Evolutionary conservation across 768 basidiomycete species (phyloP), one percentile per base, ranked within the genome.

Genomic region (Calocera viscosa): DNA sequence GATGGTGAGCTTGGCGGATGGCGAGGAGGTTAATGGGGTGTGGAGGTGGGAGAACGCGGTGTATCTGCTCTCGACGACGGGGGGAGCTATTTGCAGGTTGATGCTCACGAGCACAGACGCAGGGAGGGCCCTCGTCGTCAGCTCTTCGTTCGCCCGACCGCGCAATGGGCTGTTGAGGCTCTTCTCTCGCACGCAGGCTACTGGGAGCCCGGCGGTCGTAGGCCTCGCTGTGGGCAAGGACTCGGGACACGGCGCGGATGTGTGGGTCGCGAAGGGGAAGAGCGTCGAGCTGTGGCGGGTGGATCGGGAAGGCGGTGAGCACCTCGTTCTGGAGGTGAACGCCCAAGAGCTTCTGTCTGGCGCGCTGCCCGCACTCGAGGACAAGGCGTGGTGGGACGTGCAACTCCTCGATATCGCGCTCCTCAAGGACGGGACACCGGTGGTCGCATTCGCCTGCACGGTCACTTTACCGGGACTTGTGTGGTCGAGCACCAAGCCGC

Each of bases 161-260:
- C 67, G 68, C 30, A 74, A 74, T 0, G 74, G 77, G 70, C 74
- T 76, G 7, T 72, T 72, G 1, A 66, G 74, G 64, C 72, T 77
- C 32, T 74, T 74, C 34, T 49, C 69, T 19, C 64, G 68, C 7
- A 70, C 74, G 1, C 53, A 60, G 11, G 53, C 30, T 3, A 5
- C 53, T 14, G 53, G 53, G 26, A 28, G 16, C 22, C 53, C 53
- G 30, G 26, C 2, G 19, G 53, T 60, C 22, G 53, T 30, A 2
- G 53, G 53, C 10, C 53, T 60, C 10, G 53, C 53, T 30, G 53
- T 60, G 26, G 53, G 24, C 2, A 11, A 26, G 14, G 53, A 60
- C 30, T 32, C 53, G 2, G 53, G 14, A 8, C 24, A 26, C 11
- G 53, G 53, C 8, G 53, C 26, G 26, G 53, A 60, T 19, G 69